These are phyloP conservation scores for Lippia alba DNA, from an alignment of 305 asterid genomes.

Conservation along the genomic window DNA sequence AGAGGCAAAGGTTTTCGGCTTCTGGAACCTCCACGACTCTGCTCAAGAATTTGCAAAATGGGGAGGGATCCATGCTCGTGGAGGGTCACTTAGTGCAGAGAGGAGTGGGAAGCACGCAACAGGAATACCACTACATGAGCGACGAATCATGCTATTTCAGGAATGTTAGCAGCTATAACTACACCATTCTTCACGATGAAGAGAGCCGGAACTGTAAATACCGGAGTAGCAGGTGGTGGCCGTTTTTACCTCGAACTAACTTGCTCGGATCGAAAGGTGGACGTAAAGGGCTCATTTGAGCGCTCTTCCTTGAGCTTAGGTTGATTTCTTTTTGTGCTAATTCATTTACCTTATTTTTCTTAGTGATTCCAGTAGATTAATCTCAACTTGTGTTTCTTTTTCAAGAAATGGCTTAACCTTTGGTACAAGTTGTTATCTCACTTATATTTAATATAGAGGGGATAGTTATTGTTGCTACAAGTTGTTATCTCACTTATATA, in stretches of 20 bases:
- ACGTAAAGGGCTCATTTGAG: conserved; percentile 34
- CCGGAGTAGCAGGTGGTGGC: conserved; percentile 23
- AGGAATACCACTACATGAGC: conserved; percentile 46
- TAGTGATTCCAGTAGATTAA: too few species aligned
- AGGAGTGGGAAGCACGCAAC: conserved; percentile 78
- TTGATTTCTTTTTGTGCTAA: too few species aligned
- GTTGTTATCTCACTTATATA: too few species aligned
- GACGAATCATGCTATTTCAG: conserved; percentile 64
- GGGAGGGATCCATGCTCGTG: conserved; percentile 58
- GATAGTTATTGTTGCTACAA: too few species aligned
- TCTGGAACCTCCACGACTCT: conserved; percentile 39
- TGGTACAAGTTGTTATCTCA: too few species aligned
- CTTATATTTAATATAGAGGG: too few species aligned
- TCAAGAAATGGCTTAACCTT: too few species aligned
- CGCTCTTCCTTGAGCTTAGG: too few species aligned
- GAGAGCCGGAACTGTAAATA: conserved; percentile 49
- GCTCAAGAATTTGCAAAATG: conserved; percentile 64
- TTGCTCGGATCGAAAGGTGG: conserved; percentile 25
- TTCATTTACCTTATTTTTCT: too few species aligned
- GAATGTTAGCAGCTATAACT: conserved; percentile 73
- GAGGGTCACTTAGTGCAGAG: conserved; percentile 55
- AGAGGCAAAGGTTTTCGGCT: conserved; percentile 40
- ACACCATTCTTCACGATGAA: conserved; percentile 64
- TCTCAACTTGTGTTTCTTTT: too few species aligned
- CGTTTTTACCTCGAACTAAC: conserved; percentile 23